Evolutionary conservation across 371 early-diverging fungal species (phyloP).

Genomic region (Mucor sp.): DNA sequence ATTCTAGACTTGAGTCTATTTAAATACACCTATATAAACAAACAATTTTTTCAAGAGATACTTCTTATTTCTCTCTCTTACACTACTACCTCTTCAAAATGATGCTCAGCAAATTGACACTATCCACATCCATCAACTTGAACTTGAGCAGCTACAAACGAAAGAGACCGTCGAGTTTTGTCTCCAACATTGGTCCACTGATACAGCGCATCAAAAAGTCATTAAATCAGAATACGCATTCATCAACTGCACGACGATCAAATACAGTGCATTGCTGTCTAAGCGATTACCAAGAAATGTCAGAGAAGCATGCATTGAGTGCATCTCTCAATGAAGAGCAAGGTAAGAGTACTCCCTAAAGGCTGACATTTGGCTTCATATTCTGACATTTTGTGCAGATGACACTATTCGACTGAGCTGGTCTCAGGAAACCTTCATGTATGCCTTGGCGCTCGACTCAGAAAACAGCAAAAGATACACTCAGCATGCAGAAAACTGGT

Average conservation of each 20-base stretch:
- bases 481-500: conserved; percentile 11
- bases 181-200: conserved; percentile 2
- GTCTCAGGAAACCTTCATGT: conserved; percentile 4
- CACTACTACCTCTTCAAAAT: neutral
- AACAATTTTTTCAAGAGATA: neutral
- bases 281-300: neutral
- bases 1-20: neutral
- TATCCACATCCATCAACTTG: conserved; percentile 1
- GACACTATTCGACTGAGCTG: neutral
- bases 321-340: neutral
- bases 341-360: neutral
- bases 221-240: neutral
- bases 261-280: conserved; percentile 7
- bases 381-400: neutral
- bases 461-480: conserved; percentile 2
- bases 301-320: neutral
- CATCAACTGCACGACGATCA: conserved; percentile 2
- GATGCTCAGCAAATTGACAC: conserved; percentile 8
- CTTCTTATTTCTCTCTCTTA: neutral
- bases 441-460: conserved; percentile 3
- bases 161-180: conserved; percentile 8
- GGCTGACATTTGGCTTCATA: neutral
- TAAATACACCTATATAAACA: neutral
- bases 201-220: conserved; percentile 9
- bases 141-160: conserved; percentile 3